Conservation (phyloP, 1,284 basidiomycete species). For the Wolfiporia cocos region DNA sequence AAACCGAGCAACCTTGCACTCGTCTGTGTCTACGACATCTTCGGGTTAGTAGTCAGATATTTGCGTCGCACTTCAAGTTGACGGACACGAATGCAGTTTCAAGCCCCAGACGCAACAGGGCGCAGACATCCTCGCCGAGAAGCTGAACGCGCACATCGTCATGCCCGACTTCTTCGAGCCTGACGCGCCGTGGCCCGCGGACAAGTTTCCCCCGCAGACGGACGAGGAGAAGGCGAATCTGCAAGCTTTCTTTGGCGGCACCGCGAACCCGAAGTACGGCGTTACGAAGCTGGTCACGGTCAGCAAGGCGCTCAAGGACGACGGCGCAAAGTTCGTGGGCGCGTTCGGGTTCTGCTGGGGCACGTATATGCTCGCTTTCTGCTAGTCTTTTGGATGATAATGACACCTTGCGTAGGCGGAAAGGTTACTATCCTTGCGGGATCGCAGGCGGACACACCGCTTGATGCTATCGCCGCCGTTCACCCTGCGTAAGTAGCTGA, state of each 20-base stretch:
- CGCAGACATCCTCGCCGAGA: slow-evolving; percentile 53
- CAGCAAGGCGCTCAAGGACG: slow-evolving; percentile 36
- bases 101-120: slow-evolving; percentile 57
- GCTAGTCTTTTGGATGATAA: background rate
- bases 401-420: slow-evolving; percentile 30
- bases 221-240: slow-evolving; percentile 43
- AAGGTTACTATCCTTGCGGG: slow-evolving; percentile 45
- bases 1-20: slow-evolving; percentile 40
- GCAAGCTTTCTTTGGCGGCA: slow-evolving; percentile 48
- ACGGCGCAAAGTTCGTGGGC: slow-evolving; percentile 42
- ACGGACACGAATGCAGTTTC: slow-evolving; percentile 26
- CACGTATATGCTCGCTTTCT: slow-evolving; percentile 14
- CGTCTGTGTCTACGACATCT: slow-evolving; percentile 60
- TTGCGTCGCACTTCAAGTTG: slow-evolving; percentile 9
- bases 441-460: slow-evolving; percentile 29
- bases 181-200: slow-evolving; percentile 40
- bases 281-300: slow-evolving; percentile 42
- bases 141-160: slow-evolving; percentile 45
- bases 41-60: slow-evolving; percentile 37
- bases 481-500: slow-evolving; percentile 50
- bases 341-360: slow-evolving; percentile 61
- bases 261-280: slow-evolving; percentile 38
- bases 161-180: slow-evolving; percentile 67
- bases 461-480: slow-evolving; percentile 44
- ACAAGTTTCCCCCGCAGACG: slow-evolving; percentile 47